These are phyloP conservation scores for Epichloe uncinata DNA, from an alignment of 2,329 filamentous ascomycete genomes.

Conservation along the genomic window DNA sequence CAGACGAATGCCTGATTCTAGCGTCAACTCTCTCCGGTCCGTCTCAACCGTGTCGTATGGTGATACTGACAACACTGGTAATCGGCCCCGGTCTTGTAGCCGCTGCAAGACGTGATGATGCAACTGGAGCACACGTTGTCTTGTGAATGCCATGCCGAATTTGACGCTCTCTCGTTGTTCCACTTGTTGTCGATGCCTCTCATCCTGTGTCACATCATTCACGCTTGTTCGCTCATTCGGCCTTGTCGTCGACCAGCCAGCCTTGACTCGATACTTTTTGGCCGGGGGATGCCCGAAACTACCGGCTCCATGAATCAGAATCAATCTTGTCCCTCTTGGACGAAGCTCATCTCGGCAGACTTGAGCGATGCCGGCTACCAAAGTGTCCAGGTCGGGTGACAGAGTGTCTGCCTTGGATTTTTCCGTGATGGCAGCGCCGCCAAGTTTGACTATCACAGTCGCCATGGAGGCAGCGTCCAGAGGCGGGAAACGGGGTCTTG, in stretches of 20 bases:
- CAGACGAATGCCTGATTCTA: neutral
- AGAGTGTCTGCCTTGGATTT: constrained; percentile 1
- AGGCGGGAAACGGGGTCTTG: too few species aligned
- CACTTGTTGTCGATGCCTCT: neutral
- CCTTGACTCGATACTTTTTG: neutral
- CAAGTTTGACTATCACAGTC: constrained; percentile 2
- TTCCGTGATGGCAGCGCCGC: constrained; percentile 4
- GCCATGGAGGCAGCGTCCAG: neutral
- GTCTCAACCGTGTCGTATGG: constrained; percentile 5
- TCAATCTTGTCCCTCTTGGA: neutral
- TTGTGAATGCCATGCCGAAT: constrained; percentile 2
- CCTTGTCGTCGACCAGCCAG: neutral
- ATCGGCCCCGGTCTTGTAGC: neutral
- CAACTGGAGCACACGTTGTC: neutral
- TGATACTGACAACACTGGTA: constrained; percentile 3
- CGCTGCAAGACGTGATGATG: constrained; percentile 3
- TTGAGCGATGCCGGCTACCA: neutral
- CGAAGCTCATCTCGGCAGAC: neutral
- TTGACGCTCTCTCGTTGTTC: neutral
- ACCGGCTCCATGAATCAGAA: constrained; percentile 3
- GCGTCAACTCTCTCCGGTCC: neutral
- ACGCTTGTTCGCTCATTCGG: neutral
- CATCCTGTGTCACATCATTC: neutral
- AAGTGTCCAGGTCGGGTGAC: neutral
- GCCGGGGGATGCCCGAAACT: constrained; percentile 4